Evolutionary conservation across 495 filamentous ascomycete species (phyloP).

Genomic region (Penicilliopsis zonata): DNA sequence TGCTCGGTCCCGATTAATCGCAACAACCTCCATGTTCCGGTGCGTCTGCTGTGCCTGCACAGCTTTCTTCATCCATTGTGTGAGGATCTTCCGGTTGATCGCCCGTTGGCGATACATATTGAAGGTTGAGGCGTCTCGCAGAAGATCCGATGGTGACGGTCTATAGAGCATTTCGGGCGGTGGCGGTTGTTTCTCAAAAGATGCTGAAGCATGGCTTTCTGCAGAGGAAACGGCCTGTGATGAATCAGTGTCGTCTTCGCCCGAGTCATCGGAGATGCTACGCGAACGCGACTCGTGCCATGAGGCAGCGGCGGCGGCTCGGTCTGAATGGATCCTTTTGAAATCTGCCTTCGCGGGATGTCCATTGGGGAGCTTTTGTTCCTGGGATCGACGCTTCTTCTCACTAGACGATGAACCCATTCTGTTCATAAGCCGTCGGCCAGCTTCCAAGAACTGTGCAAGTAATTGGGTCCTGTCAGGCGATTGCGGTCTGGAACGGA

Average conservation of each 20-base stretch:
- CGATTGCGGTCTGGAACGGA: constrained; percentile 8
- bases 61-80: constrained; percentile 42
- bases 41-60: constrained; percentile 30
- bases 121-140: constrained; percentile 48
- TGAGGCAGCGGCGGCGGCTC: constrained; percentile 14
- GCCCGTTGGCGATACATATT: constrained; percentile 38
- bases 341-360: constrained; percentile 22
- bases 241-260: constrained; percentile 13
- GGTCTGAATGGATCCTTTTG: constrained; percentile 23
- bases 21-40: constrained; percentile 34
- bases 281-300: constrained; percentile 9
- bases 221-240: constrained; percentile 15
- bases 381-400: constrained; percentile 9
- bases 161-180: constrained; percentile 33
- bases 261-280: constrained; percentile 13
- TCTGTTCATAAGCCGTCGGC: constrained; percentile 26
- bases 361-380: constrained; percentile 14
- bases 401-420: constrained; percentile 16
- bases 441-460: constrained; percentile 32
- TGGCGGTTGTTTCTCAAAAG: constrained; percentile 15
- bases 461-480: constrained; percentile 34
- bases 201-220: constrained; percentile 14
- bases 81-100: constrained; percentile 33
- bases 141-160: constrained; percentile 43
- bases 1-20: constrained; percentile 36